Evolutionary conservation across 116 monocot genomes (phyloP).

Genomic region (Cymodocea nodosa): DNA sequence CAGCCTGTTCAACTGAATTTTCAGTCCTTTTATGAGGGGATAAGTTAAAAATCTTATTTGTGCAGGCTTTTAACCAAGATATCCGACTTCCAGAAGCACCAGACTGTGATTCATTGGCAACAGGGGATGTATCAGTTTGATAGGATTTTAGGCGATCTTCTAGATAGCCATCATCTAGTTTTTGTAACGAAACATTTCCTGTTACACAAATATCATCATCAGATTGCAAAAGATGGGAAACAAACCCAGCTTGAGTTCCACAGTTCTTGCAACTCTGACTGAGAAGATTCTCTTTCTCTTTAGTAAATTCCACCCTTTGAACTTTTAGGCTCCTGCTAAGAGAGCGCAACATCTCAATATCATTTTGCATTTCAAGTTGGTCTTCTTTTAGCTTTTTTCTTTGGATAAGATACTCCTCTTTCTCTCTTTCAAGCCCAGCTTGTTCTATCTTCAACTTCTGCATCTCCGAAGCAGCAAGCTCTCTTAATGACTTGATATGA

Average conservation of each 20-base stretch:
- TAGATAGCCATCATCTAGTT: slow-evolving; percentile 26
- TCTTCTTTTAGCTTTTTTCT: slow-evolving; percentile 52
- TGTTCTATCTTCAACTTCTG: slow-evolving; percentile 48
- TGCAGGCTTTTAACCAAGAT: slow-evolving; percentile 71
- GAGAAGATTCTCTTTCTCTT: slow-evolving; percentile 55
- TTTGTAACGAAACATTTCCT: slow-evolving; percentile 38
- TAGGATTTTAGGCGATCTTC: slow-evolving; percentile 29
- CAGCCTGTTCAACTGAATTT: slow-evolving; percentile 10
- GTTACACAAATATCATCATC: slow-evolving; percentile 19
- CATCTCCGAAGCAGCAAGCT: slow-evolving; percentile 38
- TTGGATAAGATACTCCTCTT: slow-evolving; percentile 25
- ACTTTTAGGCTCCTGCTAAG: slow-evolving; percentile 67
- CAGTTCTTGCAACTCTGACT: slow-evolving; percentile 53
- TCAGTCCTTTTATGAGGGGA: slow-evolving; percentile 53
- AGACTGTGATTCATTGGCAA: slow-evolving; percentile 17
- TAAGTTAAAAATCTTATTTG: slow-evolving; percentile 48
- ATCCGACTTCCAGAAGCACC: slow-evolving; percentile 39
- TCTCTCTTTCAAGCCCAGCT: slow-evolving; percentile 51
- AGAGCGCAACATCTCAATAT: slow-evolving; percentile 57
- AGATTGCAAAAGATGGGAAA: slow-evolving; percentile 22
- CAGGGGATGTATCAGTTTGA: slow-evolving; percentile 16
- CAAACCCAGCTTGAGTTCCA: slow-evolving; percentile 38
- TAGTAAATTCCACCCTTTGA: slow-evolving; percentile 52
- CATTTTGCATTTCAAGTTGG: slow-evolving; percentile 64
- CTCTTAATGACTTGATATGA: slow-evolving; percentile 34